Percentiles rank a stretch among this genome's conserved stretches.
These are phyloP conservation scores for Solanum pinnatisectum DNA, from an alignment of 257 asterid species.

Conservation along the genomic window DNA sequence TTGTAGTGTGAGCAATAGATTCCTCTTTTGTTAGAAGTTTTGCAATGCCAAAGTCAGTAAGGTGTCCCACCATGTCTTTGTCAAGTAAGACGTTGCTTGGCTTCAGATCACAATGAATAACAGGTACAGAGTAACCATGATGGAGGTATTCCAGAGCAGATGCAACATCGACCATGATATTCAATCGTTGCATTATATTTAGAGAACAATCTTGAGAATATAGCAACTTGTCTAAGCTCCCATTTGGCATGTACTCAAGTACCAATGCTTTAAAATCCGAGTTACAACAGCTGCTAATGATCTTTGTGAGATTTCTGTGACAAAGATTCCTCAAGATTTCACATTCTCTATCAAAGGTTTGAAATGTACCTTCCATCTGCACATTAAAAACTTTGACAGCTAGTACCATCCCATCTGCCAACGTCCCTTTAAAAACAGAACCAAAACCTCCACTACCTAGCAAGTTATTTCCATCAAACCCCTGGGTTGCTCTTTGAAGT, in stretches of 20 bases:
- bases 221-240: conserved; percentile 20
- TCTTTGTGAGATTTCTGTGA: conserved; percentile 21
- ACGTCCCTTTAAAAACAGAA: background rate
- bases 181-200: conserved; percentile 9
- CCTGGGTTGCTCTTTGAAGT: background rate
- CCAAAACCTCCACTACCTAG: background rate
- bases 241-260: conserved; percentile 26
- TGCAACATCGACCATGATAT: conserved; percentile 19
- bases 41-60: conserved; percentile 24
- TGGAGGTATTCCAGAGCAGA: conserved; percentile 22
- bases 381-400: background rate
- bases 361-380: background rate
- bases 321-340: conserved; percentile 8
- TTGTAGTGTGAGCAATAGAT: conserved; percentile 5
- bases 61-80: conserved; percentile 15
- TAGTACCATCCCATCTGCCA: background rate
- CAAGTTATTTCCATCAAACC: background rate
- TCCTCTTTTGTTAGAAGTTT: conserved; percentile 12
- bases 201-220: background rate
- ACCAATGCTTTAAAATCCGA: conserved; percentile 23
- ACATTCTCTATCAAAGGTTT: background rate
- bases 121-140: conserved; percentile 9
- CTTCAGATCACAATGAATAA: conserved; percentile 28
- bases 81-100: conserved; percentile 23
- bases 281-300: conserved; percentile 21